Percentiles rank a stretch among this genome's conserved stretches.
Evolutionary conservation across 805 yeast species (phyloP).

Genomic region (Candida awuae): DNA sequence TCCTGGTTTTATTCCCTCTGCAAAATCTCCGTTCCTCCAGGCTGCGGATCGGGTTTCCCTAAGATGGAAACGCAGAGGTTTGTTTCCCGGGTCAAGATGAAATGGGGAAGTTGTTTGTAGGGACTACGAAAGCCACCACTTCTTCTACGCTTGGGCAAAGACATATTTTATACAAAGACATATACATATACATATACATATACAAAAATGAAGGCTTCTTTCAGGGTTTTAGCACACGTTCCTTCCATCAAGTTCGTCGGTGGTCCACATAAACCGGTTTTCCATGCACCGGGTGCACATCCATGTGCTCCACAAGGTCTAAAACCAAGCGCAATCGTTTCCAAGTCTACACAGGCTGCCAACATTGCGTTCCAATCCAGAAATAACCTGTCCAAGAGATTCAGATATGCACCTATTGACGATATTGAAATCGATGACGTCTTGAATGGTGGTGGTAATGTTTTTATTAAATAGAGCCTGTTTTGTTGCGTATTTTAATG

Average conservation of each 20-base stretch:
- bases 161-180: too few species aligned
- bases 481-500: too few species aligned
- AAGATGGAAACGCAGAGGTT: too few species aligned
- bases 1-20: too few species aligned
- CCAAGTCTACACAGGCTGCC: constrained; percentile 7
- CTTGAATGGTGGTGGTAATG: constrained; percentile 76
- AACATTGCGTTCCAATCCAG: constrained; percentile 38
- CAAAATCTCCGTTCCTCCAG: too few species aligned
- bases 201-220: constrained; percentile 26
- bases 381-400: constrained; percentile 62
- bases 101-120: too few species aligned
- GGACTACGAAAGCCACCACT: too few species aligned
- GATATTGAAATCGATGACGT: constrained; percentile 69
- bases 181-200: too few species aligned
- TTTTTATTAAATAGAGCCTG: constrained; percentile 32
- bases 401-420: constrained; percentile 56
- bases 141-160: too few species aligned
- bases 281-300: constrained; percentile 20
- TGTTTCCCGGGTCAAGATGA: too few species aligned
- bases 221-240: constrained; percentile 31
- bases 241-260: constrained; percentile 87
- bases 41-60: too few species aligned
- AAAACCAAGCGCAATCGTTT: constrained; percentile 18
- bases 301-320: constrained; percentile 33
- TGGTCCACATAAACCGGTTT: constrained; percentile 45